These are phyloP conservation scores for Spathaspora jeffriesii DNA, from an alignment of 1,139 yeast species.

Conservation along the genomic window DNA sequence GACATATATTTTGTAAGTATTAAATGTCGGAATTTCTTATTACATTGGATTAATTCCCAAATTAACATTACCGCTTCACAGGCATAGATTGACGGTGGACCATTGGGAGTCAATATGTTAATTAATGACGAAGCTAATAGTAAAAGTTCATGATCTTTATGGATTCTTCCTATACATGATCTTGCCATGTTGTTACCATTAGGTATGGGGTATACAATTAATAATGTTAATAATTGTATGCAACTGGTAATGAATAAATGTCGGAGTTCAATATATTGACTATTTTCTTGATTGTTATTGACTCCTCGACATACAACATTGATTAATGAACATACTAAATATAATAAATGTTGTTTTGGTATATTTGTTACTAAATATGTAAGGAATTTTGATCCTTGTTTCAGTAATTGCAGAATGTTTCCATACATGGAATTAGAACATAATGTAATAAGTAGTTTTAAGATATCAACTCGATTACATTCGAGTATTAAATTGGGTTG, in stretches of 20 bases:
- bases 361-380: slow-evolving; percentile 55
- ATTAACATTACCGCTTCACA: slow-evolving; percentile 59
- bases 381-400: slow-evolving; percentile 58
- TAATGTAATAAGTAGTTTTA: slow-evolving; percentile 63
- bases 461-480: slow-evolving; percentile 64
- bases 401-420: slow-evolving; percentile 42
- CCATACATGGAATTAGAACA: slow-evolving; percentile 64
- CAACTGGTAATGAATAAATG: slow-evolving; percentile 56
- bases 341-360: slow-evolving; percentile 49
- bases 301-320: slow-evolving; percentile 58
- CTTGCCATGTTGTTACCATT: slow-evolving; percentile 44
- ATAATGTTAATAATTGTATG: slow-evolving; percentile 60
- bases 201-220: slow-evolving; percentile 67
- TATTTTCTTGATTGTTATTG: slow-evolving; percentile 19
- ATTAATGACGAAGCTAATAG: slow-evolving; percentile 49
- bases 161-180: slow-evolving; percentile 51
- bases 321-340: slow-evolving; percentile 68
- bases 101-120: slow-evolving; percentile 45
- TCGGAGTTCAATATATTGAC: slow-evolving; percentile 46
- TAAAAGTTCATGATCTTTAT: slow-evolving; percentile 53
- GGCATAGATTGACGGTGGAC: slow-evolving; percentile 49
- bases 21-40: slow-evolving; percentile 49
- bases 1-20: slow-evolving; percentile 50
- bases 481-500: slow-evolving; percentile 56
- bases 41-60: slow-evolving; percentile 82